Base-by-base conservation (phyloP, 163 green algal species). In the Prototheca stagnorum region DNA sequence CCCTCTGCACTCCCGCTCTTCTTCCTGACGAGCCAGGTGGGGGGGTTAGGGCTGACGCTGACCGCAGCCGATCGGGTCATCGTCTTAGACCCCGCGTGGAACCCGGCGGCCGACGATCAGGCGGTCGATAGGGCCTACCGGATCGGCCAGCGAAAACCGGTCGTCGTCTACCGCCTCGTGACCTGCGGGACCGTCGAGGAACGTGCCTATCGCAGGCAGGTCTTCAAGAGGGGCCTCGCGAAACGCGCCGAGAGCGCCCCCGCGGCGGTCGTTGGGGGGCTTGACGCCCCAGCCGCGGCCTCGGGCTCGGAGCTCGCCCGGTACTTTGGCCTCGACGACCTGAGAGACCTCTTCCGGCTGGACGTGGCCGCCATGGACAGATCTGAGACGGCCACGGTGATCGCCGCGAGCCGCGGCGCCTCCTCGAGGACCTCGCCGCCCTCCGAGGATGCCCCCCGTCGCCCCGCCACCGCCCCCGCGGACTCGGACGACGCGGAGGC, bases 131-230 rank as follows among this genome's bases (percentile, higher is more conserved):
- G 88, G 0, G 88, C 88, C 0, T 97, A 92, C 65, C 73, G 88
- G 41, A 91, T 97, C 22, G 85, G 86, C 4, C 74, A 61, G 34
- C 34, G 6, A 3, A 31, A 33, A 23, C 55, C 72, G 24, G 59
- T 86, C 23, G 59, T 82, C 11, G 67, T 84, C 24, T 95, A 94
- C 66, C 73, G 89, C 35, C 78, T 98, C 3, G 89, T 97, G 39
- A 90, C 73, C 1, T 93, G 78, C 44, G 86, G 85, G 21, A 97
- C 85, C 7, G 74, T 97, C 35, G 89, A 98, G 72, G 89, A 98
- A 66, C 94, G 94, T 61, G 91, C 91, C 27, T 93, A 92, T 61
- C 57, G 80, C 14, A 82, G 77, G 52, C 86, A 96, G 71, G 77
- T 95, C n/a, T 96, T 88, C 68, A 95, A 95, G 72, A 75, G 67